phyloP scores from a whole-genome alignment of 2,329 filamentous ascomycete species.

The Beauveria sp. region DNA sequence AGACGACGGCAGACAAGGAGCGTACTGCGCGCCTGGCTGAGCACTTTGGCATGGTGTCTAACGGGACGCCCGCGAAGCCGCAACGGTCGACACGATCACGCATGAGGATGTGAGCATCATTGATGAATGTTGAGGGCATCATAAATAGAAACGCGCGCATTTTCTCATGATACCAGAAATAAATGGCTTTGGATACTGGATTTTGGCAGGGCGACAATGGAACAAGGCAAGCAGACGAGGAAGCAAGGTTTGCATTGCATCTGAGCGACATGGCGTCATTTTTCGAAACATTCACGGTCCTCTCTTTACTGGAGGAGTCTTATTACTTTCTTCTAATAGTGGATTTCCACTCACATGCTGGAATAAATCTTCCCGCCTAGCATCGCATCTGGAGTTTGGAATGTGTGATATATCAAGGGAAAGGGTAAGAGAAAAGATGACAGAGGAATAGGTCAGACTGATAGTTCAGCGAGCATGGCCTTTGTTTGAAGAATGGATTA shows the following conservation, averaged over 20 bases:
- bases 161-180: too few species aligned
- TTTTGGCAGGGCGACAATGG: neutral
- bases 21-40: slow-evolving; percentile 23
- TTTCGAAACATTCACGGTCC: neutral
- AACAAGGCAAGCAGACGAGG: too few species aligned
- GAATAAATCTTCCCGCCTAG: slow-evolving; percentile 1
- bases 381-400: slow-evolving; percentile 1
- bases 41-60: slow-evolving; percentile 26
- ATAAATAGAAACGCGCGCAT: neutral
- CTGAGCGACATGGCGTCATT: neutral
- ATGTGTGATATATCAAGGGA: neutral
- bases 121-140: too few species aligned
- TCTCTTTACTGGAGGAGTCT: neutral
- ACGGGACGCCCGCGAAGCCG: slow-evolving; percentile 27
- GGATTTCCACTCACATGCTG: neutral
- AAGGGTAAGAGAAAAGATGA: neutral
- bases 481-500: neutral
- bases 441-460: neutral
- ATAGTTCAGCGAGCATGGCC: slow-evolving; percentile 2
- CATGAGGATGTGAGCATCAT: slow-evolving; percentile 1
- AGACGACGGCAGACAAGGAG: slow-evolving; percentile 19
- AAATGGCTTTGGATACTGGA: neutral
- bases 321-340: neutral
- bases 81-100: slow-evolving; percentile 10
- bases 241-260: neutral